Evolutionary conservation across 768 basidiomycete species (phyloP).

Genomic region (Leccinum uliginosum): DNA sequence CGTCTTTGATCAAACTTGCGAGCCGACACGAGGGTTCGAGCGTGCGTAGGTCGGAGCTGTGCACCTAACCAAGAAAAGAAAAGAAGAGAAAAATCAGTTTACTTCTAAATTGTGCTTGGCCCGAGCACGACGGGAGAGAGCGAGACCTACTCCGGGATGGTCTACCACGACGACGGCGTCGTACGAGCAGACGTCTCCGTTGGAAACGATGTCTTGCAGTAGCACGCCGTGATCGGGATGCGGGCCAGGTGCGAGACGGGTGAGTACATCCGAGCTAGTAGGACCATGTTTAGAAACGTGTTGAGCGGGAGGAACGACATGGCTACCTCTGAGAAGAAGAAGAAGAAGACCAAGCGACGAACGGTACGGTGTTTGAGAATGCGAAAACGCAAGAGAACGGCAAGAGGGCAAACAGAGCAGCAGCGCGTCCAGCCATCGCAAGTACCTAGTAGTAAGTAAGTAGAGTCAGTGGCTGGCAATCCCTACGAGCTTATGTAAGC

Average conservation of each 20-base stretch:
- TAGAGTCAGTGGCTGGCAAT: background rate
- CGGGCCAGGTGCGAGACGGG: constrained; percentile 34
- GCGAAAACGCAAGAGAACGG: constrained; percentile 42
- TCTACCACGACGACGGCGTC: constrained; percentile 66
- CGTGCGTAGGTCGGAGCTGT: constrained; percentile 69
- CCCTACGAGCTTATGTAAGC: constrained; percentile 16
- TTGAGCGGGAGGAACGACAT: background rate
- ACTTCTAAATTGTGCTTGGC: background rate
- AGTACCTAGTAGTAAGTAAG: constrained; percentile 8
- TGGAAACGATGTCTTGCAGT: constrained; percentile 41
- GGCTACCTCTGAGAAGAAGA: constrained; percentile 59
- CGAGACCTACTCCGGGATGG: constrained; percentile 62
- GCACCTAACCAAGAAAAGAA: constrained; percentile 26
- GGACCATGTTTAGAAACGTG: background rate
- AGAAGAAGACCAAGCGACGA: constrained; percentile 67
- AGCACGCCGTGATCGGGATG: constrained; percentile 32
- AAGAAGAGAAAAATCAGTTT: too few relatives aligned
- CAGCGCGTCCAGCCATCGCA: constrained; percentile 43
- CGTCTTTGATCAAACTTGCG: constrained; percentile 40
- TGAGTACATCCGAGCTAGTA: constrained; percentile 55
- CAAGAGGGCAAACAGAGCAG: constrained; percentile 42
- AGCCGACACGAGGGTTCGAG: constrained; percentile 52
- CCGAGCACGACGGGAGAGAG: background rate
- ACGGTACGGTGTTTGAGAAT: constrained; percentile 58
- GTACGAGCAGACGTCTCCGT: constrained; percentile 52